Evolutionary conservation across 2,329 filamentous ascomycete species (phyloP), one percentile per base, ranked within the genome.

Genomic region (Geosmithia putterillii): DNA sequence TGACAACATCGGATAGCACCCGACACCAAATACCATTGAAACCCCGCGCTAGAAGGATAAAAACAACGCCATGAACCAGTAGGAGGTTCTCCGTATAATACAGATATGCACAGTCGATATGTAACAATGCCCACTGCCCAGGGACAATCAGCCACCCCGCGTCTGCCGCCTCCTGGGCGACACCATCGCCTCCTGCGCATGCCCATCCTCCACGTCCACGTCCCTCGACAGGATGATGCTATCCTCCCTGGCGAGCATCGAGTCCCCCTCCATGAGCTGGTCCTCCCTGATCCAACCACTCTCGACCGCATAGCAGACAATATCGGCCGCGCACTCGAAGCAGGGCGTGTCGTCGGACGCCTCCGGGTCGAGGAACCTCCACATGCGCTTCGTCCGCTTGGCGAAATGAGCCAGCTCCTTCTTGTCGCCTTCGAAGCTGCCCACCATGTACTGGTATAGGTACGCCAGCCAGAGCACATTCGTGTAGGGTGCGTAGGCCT

Each of bases 391-490:
- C 2, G 73, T 78, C 37, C 62, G 56, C 15, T 58, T 59, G 45
- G 61, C 64, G 51, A 79, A 80, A 2, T 49, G 47, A 4, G 52
- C 53, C 12, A 77, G 53, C 18, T 71, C 66, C 45, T 60, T 63
- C 49, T 63, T 66, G 8, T 64, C 60, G 5, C 74, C 73, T 10
- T 51, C 47, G 48, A 74, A 79, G 46, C 69, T 62, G 7, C 47
- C 50, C 3, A 62, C 51, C 44, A 79, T 57, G 55, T 77, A 79
- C 32, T 65, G 60, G 51, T 79, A 79, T 5, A 79, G 60, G 48
- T 80, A 81, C 3, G 74, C 72, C 37, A 82, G 64, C 78, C 78
- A 82, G 17, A 82, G 60, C 2, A 81, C 74, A 48, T 82, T 82
- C 4, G 74, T 79, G 55, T 81, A 81, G 1, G 78, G 75, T 22